These are phyloP conservation scores for Leccinum ponderosum DNA, from an alignment of 1,284 basidiomycete species.

Conservation along the genomic window DNA sequence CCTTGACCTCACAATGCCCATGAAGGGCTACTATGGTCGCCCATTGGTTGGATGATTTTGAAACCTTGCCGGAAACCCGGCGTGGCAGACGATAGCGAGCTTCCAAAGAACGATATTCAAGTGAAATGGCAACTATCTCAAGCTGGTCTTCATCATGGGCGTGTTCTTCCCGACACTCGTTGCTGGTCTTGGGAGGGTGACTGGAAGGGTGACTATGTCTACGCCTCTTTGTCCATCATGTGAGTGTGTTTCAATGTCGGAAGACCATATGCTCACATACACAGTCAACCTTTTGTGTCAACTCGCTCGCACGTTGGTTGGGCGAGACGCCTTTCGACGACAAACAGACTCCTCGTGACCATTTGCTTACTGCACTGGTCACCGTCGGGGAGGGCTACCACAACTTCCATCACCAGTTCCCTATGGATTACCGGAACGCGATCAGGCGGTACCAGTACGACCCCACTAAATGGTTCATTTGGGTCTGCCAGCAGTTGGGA, in stretches of 20 bases:
- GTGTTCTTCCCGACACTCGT: slow-evolving; percentile 76
- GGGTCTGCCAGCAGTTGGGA: slow-evolving; percentile 60
- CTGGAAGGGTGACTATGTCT: slow-evolving; percentile 82
- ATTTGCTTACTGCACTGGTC: slow-evolving; percentile 83
- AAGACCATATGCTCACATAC: slow-evolving; percentile 10
- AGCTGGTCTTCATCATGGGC: slow-evolving; percentile 71
- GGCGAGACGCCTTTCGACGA: slow-evolving; percentile 92
- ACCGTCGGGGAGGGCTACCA: slow-evolving; percentile 95
- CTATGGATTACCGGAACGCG: slow-evolving; percentile 93
- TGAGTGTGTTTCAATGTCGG: slow-evolving; percentile 39
- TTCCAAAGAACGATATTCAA: slow-evolving; percentile 68
- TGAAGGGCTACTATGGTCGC: slow-evolving; percentile 78
- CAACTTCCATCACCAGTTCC: slow-evolving; percentile 96
- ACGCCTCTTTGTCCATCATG: slow-evolving; percentile 92
- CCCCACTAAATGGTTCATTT: slow-evolving; percentile 92
- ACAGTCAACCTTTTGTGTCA: slow-evolving; percentile 93
- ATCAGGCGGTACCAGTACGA: slow-evolving; percentile 93
- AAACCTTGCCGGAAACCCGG: slow-evolving; percentile 88
- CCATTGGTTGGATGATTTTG: slow-evolving; percentile 92
- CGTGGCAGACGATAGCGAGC: slow-evolving; percentile 85
- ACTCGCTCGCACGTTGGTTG: slow-evolving; percentile 93
- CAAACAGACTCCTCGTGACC: slow-evolving; percentile 92
- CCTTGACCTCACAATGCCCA: slow-evolving; percentile 93
- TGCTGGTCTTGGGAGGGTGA: slow-evolving; percentile 82
- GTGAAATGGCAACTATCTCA: slow-evolving; percentile 88